Evolutionary conservation across 345 rosid species (phyloP), one percentile per base, ranked within the genome.

Genomic region (Reutealis trisperma): DNA sequence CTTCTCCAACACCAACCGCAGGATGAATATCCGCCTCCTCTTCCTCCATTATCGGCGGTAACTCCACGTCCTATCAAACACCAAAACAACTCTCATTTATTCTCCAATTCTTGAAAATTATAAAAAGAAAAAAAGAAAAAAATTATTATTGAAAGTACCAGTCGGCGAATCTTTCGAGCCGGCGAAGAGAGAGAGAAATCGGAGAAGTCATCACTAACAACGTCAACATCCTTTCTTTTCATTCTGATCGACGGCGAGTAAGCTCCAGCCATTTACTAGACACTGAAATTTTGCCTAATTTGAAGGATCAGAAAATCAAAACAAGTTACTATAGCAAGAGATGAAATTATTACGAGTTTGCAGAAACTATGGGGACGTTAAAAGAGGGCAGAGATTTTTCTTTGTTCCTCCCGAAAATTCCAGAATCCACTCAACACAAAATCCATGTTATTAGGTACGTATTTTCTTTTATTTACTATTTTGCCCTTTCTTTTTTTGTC

Each of bases 161-260:
- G 84, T 24, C 97, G 94, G 67, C 96, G 94, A 79, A 90, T 91
- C 82, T 92, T 94, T 22, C 83, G 78, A 51, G 94, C 92, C 6
- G 95, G 98, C 65, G 97, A 87, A 62, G 94, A 89, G 25, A 90
- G 87, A 14, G 94, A 88, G 83, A 93, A 93, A 78, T 93, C 93
- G 49, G 91, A 87, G 86, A 92, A 92, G 1, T 94, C 97, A n/a
- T 94, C 90, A 80, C 83, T 85, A 18, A 89, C 88, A 45, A 83
- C 85, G 27, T 88, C 97, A 5, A 92, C 81, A 5, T 89, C 86
- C 65, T 87, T 87, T 77, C 90, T 85, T 80, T 90, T 92, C 77
- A 87, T 82, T 85, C 82, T 91, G 80, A 80, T 80, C 78, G 45
- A 55, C 63, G 82, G 76, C 77, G 13, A 25, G 21, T 11, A 6